Evolutionary conservation across 23 red algal species (phyloP).

Genomic region (Porphyridium purpureum): DNA sequence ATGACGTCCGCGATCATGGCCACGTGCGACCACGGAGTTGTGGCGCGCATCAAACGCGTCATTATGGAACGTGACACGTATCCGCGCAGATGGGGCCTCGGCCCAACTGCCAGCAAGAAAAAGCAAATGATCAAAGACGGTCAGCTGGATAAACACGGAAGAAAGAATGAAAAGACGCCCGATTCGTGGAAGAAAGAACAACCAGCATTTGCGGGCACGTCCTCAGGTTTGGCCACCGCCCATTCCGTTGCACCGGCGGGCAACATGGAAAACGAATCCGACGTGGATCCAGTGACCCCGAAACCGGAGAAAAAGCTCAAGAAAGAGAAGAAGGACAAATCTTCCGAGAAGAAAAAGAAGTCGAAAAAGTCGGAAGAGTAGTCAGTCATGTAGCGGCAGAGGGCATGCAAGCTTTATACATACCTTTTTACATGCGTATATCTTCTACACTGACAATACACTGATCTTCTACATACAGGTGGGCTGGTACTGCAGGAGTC

Average conservation of each 20-base stretch:
- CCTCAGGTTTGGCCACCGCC: background rate
- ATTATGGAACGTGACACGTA: conserved; percentile 95
- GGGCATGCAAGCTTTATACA: no score
- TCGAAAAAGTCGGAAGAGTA: no score
- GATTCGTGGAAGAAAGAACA: background rate
- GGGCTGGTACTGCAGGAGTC: no score
- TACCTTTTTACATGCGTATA: no score
- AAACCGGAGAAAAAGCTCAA: conserved; percentile 4
- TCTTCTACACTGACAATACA: no score
- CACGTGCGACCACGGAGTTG: conserved; percentile 83
- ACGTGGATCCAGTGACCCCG: background rate
- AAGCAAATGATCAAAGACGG: conserved; percentile 65
- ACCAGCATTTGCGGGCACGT: background rate
- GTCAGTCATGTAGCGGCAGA: no score
- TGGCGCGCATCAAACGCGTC: conserved; percentile 93
- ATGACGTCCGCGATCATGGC: conserved; percentile 93
- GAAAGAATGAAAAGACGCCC: conserved; percentile 75
- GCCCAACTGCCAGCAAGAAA: conserved; percentile 87
- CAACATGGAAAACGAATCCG: background rate
- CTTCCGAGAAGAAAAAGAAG: conserved; percentile 5
- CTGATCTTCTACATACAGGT: no score
- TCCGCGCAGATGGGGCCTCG: conserved; percentile 89
- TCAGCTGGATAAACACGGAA: conserved; percentile 92
- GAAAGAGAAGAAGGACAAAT: conserved; percentile 8
- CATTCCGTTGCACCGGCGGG: background rate